Evolutionary conservation across 371 early-diverging fungal species (phyloP), one percentile per base, ranked within the genome.

Genomic region (Mucor lusitanicus): DNA sequence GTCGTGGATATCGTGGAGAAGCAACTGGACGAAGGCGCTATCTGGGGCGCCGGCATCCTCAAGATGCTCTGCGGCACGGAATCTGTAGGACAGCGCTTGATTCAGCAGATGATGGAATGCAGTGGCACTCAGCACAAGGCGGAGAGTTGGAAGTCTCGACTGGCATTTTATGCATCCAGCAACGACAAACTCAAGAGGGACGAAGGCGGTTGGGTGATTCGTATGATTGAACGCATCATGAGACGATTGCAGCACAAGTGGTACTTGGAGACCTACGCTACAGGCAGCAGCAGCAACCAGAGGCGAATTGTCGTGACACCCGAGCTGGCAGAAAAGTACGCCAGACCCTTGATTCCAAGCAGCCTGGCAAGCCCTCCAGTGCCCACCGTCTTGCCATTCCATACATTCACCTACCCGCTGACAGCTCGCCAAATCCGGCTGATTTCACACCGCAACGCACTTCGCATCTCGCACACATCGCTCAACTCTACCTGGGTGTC

Each of bases 351-450:
- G 67, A 73, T 94, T 12, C 92, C 92, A 0, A 63, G 77, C 6
- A 77, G 76, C 2, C 68, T 91, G 62, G 68, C 88, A 0, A 73
- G 87, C 19, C 92, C 92, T 1, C 82, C 87, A 4, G 91, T 94
- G 2, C 94, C 95, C 0, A 95, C 95, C 0, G 95, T 96, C 3
- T 75, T 97, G 25, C 97, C 97, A 1, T 97, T 96, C 82, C 95
- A 95, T 73, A 95, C 96, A 0, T 97, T 97, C 64, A 96, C 95
- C 2, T 96, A 96, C 71, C 92, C 93, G 6, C 77, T 97, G 33
- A 79, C 83, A 5, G 87, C 94, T 13, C 87, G 92, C 25, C 94
- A 95, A 80, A 86, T 96, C 7, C 90, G 97, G 5, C 80, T 95
- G 42, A 94, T 96, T 27, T 91, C 93, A 7, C 92, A 94, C 74